phyloP scores from a whole-genome alignment of 495 filamentous ascomycete species.

The Penicillium antarcticum region DNA sequence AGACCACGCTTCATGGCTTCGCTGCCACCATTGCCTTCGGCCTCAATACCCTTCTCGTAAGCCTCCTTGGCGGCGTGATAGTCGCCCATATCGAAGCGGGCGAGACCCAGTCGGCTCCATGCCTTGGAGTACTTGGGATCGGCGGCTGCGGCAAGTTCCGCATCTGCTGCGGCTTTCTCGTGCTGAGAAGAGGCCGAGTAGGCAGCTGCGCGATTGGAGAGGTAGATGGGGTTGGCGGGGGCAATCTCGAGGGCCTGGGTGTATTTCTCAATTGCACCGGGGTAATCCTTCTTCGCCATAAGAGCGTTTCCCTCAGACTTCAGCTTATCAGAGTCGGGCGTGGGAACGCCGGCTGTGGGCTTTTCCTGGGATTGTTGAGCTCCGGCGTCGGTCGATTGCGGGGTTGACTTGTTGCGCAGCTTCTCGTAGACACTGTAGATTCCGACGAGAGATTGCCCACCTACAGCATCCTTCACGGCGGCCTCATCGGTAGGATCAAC shows the following conservation, averaged over 20 bases:
- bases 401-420: slow-evolving; percentile 65
- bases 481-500: slow-evolving; percentile 77
- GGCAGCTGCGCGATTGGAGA: slow-evolving; percentile 94
- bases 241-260: slow-evolving; percentile 74
- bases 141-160: slow-evolving; percentile 77
- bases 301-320: slow-evolving; percentile 92
- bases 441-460: slow-evolving; percentile 75
- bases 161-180: slow-evolving; percentile 75
- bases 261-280: slow-evolving; percentile 76
- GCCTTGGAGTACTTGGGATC: slow-evolving; percentile 96
- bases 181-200: slow-evolving; percentile 79
- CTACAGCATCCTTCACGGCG: slow-evolving; percentile 72
- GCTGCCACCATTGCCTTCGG: slow-evolving; percentile 86
- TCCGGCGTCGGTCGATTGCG: slow-evolving; percentile 21
- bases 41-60: slow-evolving; percentile 87
- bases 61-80: slow-evolving; percentile 90
- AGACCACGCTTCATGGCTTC: slow-evolving; percentile 85
- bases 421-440: slow-evolving; percentile 98
- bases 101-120: slow-evolving; percentile 88
- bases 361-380: slow-evolving; percentile 22
- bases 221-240: slow-evolving; percentile 90
- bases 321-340: slow-evolving; percentile 73
- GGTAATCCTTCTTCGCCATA: slow-evolving; percentile 89
- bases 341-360: slow-evolving; percentile 37
- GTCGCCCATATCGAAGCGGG: slow-evolving; percentile 85